These are phyloP conservation scores for Ceratocystis destructans DNA, from an alignment of 2,329 filamentous ascomycete species.

Conservation along the genomic window DNA sequence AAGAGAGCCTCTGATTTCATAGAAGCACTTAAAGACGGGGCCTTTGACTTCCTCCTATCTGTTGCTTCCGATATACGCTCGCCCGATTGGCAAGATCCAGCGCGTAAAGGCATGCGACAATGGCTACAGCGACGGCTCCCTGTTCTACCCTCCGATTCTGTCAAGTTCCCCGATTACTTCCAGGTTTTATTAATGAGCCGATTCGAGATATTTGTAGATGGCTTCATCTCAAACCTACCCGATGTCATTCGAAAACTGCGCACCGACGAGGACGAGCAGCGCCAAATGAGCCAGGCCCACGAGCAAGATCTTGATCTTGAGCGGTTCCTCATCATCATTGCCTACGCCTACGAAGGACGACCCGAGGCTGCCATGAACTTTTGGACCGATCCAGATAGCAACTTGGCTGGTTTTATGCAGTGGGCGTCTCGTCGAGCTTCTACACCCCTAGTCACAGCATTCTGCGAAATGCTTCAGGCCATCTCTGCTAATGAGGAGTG, in stretches of 20 bases:
- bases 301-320: conserved; percentile 66
- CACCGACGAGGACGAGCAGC: conserved; percentile 78
- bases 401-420: conserved; percentile 84
- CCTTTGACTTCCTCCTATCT: conserved; percentile 81
- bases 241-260: conserved; percentile 78
- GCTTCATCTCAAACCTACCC: conserved; percentile 89
- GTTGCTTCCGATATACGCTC: conserved; percentile 69
- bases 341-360: conserved; percentile 77
- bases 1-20: conserved; percentile 60
- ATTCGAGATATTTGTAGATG: conserved; percentile 76
- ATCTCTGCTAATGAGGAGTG: conserved; percentile 73
- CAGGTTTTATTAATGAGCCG: conserved; percentile 61
- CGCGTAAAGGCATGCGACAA: conserved; percentile 65
- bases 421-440: conserved; percentile 95
- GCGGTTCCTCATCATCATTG: conserved; percentile 80
- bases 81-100: conserved; percentile 76
- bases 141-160: conserved; percentile 50
- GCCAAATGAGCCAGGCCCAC: conserved; percentile 50
- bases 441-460: conserved; percentile 88
- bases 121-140: conserved; percentile 73
- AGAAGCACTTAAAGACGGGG: conserved; percentile 70
- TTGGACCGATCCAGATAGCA: conserved; percentile 85
- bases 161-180: conserved; percentile 58
- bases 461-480: conserved; percentile 89
- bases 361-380: conserved; percentile 76